Evolutionary conservation across 768 basidiomycete genomes (phyloP), one percentile per base, ranked within the genome.

Genomic region (Xerocomus potaroensis): DNA sequence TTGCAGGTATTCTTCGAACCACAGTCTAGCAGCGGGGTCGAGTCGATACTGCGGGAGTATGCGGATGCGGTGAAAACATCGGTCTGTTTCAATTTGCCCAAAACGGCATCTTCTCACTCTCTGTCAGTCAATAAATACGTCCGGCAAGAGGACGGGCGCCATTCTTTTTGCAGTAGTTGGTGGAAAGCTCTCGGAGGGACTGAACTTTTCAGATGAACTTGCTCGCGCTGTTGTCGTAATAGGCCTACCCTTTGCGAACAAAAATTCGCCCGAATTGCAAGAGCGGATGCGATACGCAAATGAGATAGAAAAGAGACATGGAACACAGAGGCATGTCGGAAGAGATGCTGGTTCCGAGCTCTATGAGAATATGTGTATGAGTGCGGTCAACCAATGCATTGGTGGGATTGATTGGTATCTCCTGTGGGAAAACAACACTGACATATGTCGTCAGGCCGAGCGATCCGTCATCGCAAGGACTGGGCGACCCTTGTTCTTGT

Each of bases 331-430:
- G 35, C 60, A 50, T 8, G 43, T 58, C 0, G 74, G 76, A 47
- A 81, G 78, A 46, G 82, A 89, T 53, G 84, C 89, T 5, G 87
- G 80, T 5, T 74, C 81, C 18, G 91, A 92, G 67, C 70, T 95
- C 44, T 97, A 93, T 63, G 87, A 89, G 71, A 91, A 90, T 57
- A 78, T 90, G 77, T 90, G 88, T 57, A 90, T 89, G 85, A 87
- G 84, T 53, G 89, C 93, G 0, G 93, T 99, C 43, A 99, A 99
- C 66, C 95, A 99, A 64, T 91, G 89, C 46, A 96, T 99, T 50
- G 95, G 94, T 90, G 40, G 46, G 83, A 34, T 3, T 14, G 3
- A 16, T 29, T 34, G 31, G 29, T 31, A 8, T 27, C 21, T 42
- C 8, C 35, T 16, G 27, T n/a, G 7, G 18, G 26, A 11, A 31